A percentile compares a stretch with the other conserved stretches of the same genome.
These are phyloP conservation scores for Backusella macrospora DNA, from an alignment of 192 early-diverging fungal genomes.

Conservation along the genomic window DNA sequence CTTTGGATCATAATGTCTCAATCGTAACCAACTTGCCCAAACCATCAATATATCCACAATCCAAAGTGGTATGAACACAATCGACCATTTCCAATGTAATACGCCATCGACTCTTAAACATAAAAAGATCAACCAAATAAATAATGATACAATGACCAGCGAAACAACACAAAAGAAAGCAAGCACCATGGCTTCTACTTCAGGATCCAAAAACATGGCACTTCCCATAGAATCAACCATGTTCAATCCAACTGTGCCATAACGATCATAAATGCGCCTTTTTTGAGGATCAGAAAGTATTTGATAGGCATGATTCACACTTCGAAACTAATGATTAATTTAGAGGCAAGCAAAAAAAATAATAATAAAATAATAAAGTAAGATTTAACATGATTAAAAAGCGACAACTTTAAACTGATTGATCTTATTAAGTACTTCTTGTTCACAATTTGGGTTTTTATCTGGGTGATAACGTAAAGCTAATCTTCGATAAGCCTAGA, in stretches of 20 bases:
- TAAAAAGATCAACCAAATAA: slow-evolving; percentile 80
- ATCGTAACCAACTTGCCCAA: slow-evolving; percentile 19
- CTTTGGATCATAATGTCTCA: slow-evolving; percentile 12
- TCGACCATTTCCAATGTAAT: slow-evolving; percentile 64
- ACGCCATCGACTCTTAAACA: slow-evolving; percentile 69
- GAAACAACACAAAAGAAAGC: slow-evolving; percentile 56
- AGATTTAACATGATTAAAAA: background rate
- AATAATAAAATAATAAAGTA: background rate
- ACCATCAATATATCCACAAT: slow-evolving; percentile 55
- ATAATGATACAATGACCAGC: slow-evolving; percentile 57
- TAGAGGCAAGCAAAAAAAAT: background rate
- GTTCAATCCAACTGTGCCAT: slow-evolving; percentile 71
- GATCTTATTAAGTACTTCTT: slow-evolving; percentile 12
- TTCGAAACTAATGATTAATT: slow-evolving; percentile 62
- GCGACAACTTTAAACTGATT: background rate
- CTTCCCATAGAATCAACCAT: slow-evolving; percentile 65
- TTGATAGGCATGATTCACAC: slow-evolving; percentile 76
- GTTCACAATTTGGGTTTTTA: slow-evolving; percentile 44
- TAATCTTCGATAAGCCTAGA: slow-evolving; percentile 35
- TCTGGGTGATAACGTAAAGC: slow-evolving; percentile 66
- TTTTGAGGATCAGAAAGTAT: slow-evolving; percentile 73
- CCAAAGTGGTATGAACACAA: slow-evolving; percentile 84
- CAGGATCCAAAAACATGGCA: slow-evolving; percentile 61
- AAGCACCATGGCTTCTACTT: slow-evolving; percentile 62
- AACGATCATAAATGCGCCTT: slow-evolving; percentile 84